Percentiles rank a stretch among this genome's conserved stretches.
phyloP scores from a whole-genome alignment of 176 grass and related monocot genomes.

The Guadua angustifolia region DNA sequence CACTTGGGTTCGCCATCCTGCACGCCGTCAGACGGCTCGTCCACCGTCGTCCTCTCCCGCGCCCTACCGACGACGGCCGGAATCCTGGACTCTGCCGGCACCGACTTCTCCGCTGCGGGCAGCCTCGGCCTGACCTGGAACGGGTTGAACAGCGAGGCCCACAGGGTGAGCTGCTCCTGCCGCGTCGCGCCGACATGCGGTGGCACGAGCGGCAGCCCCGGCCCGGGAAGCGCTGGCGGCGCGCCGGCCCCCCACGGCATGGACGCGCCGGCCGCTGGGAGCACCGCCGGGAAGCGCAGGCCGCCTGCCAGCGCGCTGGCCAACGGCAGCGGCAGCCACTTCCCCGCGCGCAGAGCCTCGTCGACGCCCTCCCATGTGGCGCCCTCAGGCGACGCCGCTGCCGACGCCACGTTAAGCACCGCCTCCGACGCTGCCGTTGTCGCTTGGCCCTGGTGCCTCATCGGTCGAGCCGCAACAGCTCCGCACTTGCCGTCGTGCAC shows the following conservation, averaged over 20 bases:
- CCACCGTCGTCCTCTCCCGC: conserved; percentile 34
- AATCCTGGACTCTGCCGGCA: not conserved
- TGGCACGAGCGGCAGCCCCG: conserved; percentile 41
- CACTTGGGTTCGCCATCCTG: conserved; percentile 46
- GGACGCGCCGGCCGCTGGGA: conserved; percentile 21
- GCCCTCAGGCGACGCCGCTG: conserved; percentile 22
- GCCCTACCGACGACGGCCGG: conserved; percentile 38
- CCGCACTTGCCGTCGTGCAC: not conserved
- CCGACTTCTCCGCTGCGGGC: conserved; percentile 2
- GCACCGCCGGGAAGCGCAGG: conserved; percentile 40
- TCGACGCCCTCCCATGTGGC: not conserved
- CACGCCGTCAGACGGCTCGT: conserved; percentile 28
- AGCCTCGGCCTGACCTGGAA: conserved; percentile 44
- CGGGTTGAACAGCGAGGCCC: conserved; percentile 66
- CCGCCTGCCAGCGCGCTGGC: conserved; percentile 29
- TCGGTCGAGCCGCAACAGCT: conserved; percentile 22
- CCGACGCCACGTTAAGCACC: conserved; percentile 27
- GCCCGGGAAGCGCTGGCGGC: conserved; percentile 20
- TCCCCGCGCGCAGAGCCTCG: conserved; percentile 9
- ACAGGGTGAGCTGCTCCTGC: conserved; percentile 60
- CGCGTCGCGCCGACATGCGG: conserved; percentile 49
- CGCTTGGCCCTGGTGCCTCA: not conserved
- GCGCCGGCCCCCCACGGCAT: conserved; percentile 43
- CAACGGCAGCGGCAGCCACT: conserved; percentile 53
- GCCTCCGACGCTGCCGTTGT: not conserved